Base-by-base conservation (phyloP, 352 stramenopile genomes). In the Pythium aristosporum region DNA sequence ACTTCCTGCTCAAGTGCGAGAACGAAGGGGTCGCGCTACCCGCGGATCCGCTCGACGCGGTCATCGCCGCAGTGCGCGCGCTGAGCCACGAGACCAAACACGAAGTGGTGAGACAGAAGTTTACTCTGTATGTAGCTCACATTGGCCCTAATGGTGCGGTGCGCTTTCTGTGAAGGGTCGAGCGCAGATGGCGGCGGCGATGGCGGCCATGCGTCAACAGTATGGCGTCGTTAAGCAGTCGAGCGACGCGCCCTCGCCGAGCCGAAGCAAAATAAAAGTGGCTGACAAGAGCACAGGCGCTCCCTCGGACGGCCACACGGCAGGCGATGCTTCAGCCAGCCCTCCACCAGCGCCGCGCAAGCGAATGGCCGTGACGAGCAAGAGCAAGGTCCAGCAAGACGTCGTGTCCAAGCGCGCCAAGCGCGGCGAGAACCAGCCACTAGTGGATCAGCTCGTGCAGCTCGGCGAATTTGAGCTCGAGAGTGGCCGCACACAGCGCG, bases 1-100 rank as follows among this genome's bases (percentile, higher is more conserved):
- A 91, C 34, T 64, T 91, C 20, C 43, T 92, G 30, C 73, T 86
- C 63, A 79, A 85, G 66, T 91, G 81, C 60, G 78, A 91, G 56
- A 63, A 86, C 46, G 52, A 79, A 28, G 58, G 66, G 43, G 46
- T 90, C 20, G 61, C 64, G 44, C 57, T 89, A 36, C 78, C 83
- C 1, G 48, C 82, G 63, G 78, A 84, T 42, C 66, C 81, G 34
- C 75, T 81, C 51, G 59, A 80, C n/a, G 66, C 71, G 0, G 64
- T 90, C 25, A 43, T 72, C 6, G 76, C 75, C 25, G 75, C 67
- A 11, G 68, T 89, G 21, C 39, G 65, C 9, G 77, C 75, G 12
- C 50, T 92, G 11, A 61, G 61, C 2, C 60, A 25, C 20, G 74
- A 75, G 5, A 64, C 73, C 55, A 73, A 87, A 51, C 65, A 81